Evolutionary conservation across 371 early-diverging fungal species (phyloP).

Genomic region (Rozella allomycis): DNA sequence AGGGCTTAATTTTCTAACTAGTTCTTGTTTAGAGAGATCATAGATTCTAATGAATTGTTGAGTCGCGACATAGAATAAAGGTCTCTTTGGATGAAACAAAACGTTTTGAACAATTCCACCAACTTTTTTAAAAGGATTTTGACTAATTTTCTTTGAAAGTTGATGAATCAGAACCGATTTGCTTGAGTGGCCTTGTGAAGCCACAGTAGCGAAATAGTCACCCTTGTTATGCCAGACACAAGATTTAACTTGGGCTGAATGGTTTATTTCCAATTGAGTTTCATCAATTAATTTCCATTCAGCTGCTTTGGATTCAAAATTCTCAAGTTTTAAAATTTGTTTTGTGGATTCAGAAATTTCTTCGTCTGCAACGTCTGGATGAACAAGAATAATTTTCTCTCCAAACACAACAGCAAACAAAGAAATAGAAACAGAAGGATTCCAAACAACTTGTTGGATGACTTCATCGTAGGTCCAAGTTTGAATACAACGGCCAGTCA

Average conservation of each 20-base stretch:
- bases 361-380: not conserved
- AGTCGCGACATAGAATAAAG: slow-evolving; percentile 80
- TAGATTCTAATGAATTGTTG: slow-evolving; percentile 79
- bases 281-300: not conserved
- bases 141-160: slow-evolving; percentile 57
- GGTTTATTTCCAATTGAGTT: slow-evolving; percentile 21
- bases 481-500: slow-evolving; percentile 61
- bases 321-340: not conserved
- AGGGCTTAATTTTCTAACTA: slow-evolving; percentile 52
- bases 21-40: slow-evolving; percentile 64
- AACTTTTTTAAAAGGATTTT: slow-evolving; percentile 60
- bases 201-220: slow-evolving; percentile 74
- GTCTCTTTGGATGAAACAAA: slow-evolving; percentile 78
- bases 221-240: slow-evolving; percentile 89
- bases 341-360: not conserved
- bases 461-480: slow-evolving; percentile 36
- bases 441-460: slow-evolving; percentile 63
- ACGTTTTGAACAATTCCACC: slow-evolving; percentile 70
- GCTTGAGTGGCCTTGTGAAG: slow-evolving; percentile 27
- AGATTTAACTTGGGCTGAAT: slow-evolving; percentile 7
- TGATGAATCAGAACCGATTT: slow-evolving; percentile 71
- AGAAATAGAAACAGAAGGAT: slow-evolving; percentile 51
- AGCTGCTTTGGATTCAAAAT: not conserved
- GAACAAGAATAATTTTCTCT: not conserved
- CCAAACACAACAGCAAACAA: slow-evolving; percentile 21